A percentile compares a stretch with the other conserved stretches of the same genome.
phyloP scores from a whole-genome alignment of 176 grass and related monocot genomes.

The Dactylis glomerata region DNA sequence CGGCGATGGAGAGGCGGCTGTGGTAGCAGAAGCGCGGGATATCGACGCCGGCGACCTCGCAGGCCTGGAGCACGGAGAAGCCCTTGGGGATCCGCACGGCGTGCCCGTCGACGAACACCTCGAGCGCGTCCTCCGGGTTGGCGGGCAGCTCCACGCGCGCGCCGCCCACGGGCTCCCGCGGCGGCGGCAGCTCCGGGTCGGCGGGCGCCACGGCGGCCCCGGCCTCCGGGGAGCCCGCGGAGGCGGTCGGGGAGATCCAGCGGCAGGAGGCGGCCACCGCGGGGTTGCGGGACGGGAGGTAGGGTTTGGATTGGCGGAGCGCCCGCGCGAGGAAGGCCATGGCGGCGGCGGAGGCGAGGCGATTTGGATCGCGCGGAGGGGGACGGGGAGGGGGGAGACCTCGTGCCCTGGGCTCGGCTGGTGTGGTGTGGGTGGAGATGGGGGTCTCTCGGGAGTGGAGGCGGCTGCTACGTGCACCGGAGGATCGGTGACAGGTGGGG shows the following conservation, averaged over 20 bases:
- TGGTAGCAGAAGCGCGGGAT: slow-evolving; percentile 98
- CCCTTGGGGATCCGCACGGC: slow-evolving; percentile 96
- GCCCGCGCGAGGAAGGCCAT: slow-evolving; percentile 85
- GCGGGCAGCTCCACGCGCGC: slow-evolving; percentile 56
- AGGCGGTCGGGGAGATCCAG: slow-evolving; percentile 75
- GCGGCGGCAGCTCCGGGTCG: slow-evolving; percentile 45
- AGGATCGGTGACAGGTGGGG: background rate
- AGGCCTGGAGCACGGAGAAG: slow-evolving; percentile 93
- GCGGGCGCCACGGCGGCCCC: slow-evolving; percentile 36
- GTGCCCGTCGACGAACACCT: slow-evolving; percentile 95
- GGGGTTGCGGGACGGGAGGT: slow-evolving; percentile 30
- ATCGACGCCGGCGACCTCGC: slow-evolving; percentile 94
- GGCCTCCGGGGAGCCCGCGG: slow-evolving; percentile 53
- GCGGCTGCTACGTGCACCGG: background rate
- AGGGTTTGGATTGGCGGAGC: slow-evolving; percentile 58
- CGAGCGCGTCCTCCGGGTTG: slow-evolving; percentile 84
- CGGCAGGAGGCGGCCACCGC: slow-evolving; percentile 34
- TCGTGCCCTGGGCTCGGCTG: slow-evolving; percentile 18
- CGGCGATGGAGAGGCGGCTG: slow-evolving; percentile 80
- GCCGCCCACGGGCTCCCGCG: slow-evolving; percentile 60
- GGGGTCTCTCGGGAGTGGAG: background rate
- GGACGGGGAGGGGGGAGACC: background rate
- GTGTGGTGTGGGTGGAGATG: background rate
- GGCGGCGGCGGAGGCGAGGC: slow-evolving; percentile 1
- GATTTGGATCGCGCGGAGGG: slow-evolving; percentile 41